These are phyloP conservation scores for Cocos nucifera DNA, from an alignment of 176 grass and related monocot species.

Conservation along the genomic window DNA sequence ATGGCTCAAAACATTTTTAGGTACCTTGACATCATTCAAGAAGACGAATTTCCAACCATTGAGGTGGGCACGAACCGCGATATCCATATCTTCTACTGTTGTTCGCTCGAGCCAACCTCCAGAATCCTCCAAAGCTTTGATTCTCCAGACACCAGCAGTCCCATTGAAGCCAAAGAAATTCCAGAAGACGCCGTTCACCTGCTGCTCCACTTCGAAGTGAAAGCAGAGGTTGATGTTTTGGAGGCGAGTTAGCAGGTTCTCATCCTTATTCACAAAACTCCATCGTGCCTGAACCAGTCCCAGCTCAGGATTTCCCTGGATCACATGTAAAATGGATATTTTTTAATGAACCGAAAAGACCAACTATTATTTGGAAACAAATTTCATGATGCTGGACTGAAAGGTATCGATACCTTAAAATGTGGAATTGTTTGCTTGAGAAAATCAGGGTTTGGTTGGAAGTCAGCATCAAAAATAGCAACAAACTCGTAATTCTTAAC, in stretches of 20 bases:
- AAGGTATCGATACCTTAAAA: slow-evolving; percentile 40
- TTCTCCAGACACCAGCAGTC: slow-evolving; percentile 77
- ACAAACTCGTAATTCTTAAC: slow-evolving; percentile 73
- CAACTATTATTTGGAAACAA: too few species aligned
- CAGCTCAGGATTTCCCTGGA: slow-evolving; percentile 59
- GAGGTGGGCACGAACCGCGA: slow-evolving; percentile 60
- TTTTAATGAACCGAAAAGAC: too few species aligned
- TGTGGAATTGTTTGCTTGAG: slow-evolving; percentile 73
- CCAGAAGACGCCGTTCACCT: slow-evolving; percentile 61
- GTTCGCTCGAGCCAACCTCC: slow-evolving; percentile 81
- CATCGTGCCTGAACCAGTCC: slow-evolving; percentile 67
- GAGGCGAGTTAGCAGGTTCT: slow-evolving; percentile 65
- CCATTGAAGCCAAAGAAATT: slow-evolving; percentile 85
- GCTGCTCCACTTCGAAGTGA: slow-evolving; percentile 83
- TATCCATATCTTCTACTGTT: slow-evolving; percentile 81
- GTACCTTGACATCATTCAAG: slow-evolving; percentile 76
- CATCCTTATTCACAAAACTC: slow-evolving; percentile 71
- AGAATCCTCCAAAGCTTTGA: slow-evolving; percentile 65
- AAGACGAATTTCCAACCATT: slow-evolving; percentile 82
- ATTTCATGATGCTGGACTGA: not conserved
- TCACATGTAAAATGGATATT: not conserved
- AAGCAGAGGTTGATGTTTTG: slow-evolving; percentile 77
- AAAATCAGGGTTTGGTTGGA: slow-evolving; percentile 66
- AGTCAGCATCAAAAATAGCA: slow-evolving; percentile 75
- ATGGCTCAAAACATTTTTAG: not conserved